A percentile compares a stretch with the other conserved stretches of the same genome.
Evolutionary conservation across 2,329 filamentous ascomycete genomes (phyloP).

Genomic region (Aureobasidium sp.): DNA sequence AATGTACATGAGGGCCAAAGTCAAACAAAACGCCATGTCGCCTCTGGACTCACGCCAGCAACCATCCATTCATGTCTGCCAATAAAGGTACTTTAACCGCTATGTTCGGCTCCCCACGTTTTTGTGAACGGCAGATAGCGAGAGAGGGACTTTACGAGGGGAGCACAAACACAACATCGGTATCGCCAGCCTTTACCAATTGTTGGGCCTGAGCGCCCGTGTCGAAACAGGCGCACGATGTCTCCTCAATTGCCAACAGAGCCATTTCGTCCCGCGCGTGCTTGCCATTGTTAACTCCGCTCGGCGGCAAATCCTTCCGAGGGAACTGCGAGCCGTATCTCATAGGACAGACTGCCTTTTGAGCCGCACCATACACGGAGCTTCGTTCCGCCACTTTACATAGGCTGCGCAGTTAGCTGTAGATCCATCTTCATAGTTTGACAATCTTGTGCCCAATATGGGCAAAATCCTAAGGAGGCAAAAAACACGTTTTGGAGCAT

Average conservation of each 20-base stretch:
- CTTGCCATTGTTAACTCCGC: neutral
- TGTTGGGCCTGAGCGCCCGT: neutral
- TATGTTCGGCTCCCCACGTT: constrained; percentile 8
- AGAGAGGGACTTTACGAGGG: neutral
- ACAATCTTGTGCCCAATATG: neutral
- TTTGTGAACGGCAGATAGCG: neutral
- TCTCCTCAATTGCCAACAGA: neutral
- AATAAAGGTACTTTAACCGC: neutral
- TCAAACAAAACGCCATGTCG: neutral
- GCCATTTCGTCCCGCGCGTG: neutral
- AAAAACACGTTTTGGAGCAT: neutral
- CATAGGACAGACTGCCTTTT: neutral
- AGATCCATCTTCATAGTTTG: neutral
- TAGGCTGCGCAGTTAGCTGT: neutral
- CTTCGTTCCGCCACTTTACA: neutral
- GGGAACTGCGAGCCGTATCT: neutral
- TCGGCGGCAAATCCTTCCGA: neutral
- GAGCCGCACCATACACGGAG: neutral
- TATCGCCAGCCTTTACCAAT: neutral
- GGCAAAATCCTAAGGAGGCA: neutral
- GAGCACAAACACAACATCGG: neutral
- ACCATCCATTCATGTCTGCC: neutral
- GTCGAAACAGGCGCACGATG: neutral
- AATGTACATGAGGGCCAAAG: neutral
- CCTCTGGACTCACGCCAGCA: neutral